phyloP scores from a whole-genome alignment of 805 yeast genomes.

The Hanseniaspora jakobsenii region DNA sequence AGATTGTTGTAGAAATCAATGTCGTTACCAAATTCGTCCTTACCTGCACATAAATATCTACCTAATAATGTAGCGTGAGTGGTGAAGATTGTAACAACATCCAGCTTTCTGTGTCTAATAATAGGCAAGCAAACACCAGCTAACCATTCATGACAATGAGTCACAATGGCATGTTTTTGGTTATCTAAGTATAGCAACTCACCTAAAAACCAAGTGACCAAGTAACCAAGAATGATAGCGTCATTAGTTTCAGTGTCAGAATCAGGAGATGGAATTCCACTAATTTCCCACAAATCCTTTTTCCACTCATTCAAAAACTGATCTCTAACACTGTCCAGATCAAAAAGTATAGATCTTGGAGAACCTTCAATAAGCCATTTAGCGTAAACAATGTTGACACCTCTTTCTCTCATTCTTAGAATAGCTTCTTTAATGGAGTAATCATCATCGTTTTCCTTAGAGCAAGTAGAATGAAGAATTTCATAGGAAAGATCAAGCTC shows the following conservation, averaged over 20 bases:
- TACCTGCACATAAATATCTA: slow-evolving; percentile 91
- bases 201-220: slow-evolving; percentile 95
- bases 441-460: slow-evolving; percentile 19
- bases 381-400: slow-evolving; percentile 75
- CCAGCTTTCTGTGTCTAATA: slow-evolving; percentile 81
- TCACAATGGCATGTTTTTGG: slow-evolving; percentile 73
- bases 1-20: slow-evolving; percentile 91
- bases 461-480: slow-evolving; percentile 19
- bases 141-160: slow-evolving; percentile 96
- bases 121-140: slow-evolving; percentile 93
- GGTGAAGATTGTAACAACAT: slow-evolving; percentile 88
- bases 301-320: slow-evolving; percentile 83
- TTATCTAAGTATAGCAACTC: slow-evolving; percentile 71
- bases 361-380: slow-evolving; percentile 98
- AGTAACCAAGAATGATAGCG: slow-evolving; percentile 82
- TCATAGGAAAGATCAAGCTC: slow-evolving; percentile 49
- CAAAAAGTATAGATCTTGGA: slow-evolving; percentile 83
- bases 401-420: slow-evolving; percentile 69
- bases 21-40: slow-evolving; percentile 90
- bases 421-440: slow-evolving; percentile 45
- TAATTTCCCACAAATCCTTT: slow-evolving; percentile 76
- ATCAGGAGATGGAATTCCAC: slow-evolving; percentile 88
- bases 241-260: slow-evolving; percentile 82
- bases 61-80: slow-evolving; percentile 96
- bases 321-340: slow-evolving; percentile 45